Conservation (phyloP, 75 land plant species). For the Cupressus sempervirens region DNA sequence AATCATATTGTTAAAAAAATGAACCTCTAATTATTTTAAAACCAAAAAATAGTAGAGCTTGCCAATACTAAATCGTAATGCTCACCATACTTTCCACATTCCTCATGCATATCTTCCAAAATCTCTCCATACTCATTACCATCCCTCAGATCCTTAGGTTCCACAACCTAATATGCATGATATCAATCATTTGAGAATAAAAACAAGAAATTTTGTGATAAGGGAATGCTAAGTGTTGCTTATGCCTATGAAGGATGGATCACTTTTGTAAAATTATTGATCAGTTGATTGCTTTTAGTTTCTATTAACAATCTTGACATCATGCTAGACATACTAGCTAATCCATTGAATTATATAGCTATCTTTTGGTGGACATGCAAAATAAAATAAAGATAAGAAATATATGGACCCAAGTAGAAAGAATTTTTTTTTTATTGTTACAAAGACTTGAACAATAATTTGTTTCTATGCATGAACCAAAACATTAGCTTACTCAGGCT, state of each 20-base stretch:
- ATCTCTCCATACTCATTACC: constrained; percentile 32
- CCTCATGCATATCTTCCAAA: too few species aligned
- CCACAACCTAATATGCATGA: constrained; percentile 22
- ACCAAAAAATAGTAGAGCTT: too few species aligned
- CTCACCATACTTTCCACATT: too few species aligned
- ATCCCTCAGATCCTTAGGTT: constrained; percentile 30
- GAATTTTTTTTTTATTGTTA: neutral
- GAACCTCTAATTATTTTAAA: too few species aligned
- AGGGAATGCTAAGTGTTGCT: neutral
- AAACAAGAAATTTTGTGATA: neutral
- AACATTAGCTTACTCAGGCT: too few species aligned
- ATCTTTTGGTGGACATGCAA: neutral
- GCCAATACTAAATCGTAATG: too few species aligned
- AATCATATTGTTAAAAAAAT: too few species aligned
- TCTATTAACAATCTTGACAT: constrained; percentile 10
- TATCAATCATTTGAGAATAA: neutral
- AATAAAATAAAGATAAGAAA: neutral
- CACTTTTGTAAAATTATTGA: constrained; percentile 18
- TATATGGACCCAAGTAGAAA: neutral
- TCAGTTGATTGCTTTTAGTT: neutral
- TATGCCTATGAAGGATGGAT: constrained; percentile 23
- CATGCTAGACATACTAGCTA: neutral
- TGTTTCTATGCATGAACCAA: too few species aligned
- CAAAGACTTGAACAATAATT: too few species aligned
- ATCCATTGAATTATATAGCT: too few species aligned